Evolutionary conservation across 495 filamentous ascomycete genomes (phyloP).

Genomic region (Xylona heveae): DNA sequence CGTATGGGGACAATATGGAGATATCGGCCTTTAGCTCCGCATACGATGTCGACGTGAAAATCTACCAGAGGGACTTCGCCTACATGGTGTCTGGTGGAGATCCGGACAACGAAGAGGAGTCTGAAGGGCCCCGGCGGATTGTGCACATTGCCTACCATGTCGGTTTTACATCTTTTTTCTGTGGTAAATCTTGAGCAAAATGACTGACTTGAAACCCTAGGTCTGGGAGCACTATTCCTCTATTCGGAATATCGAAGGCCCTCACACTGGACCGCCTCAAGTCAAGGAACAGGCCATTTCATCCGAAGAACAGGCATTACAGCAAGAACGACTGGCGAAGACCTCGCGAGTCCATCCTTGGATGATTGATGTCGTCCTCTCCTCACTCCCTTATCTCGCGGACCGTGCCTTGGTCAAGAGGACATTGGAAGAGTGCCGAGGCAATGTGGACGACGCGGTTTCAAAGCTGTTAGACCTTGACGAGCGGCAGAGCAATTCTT

Average conservation of each 20-base stretch:
- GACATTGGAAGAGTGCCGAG: slow-evolving; percentile 34
- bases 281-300: slow-evolving; percentile 15
- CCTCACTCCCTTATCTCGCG: slow-evolving; percentile 31
- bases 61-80: slow-evolving; percentile 29
- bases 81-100: slow-evolving; percentile 23
- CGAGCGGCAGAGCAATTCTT: slow-evolving; percentile 17
- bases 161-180: slow-evolving; percentile 13
- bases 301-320: slow-evolving; percentile 8
- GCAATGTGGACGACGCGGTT: slow-evolving; percentile 37
- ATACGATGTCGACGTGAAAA: slow-evolving; percentile 39
- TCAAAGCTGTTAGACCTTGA: slow-evolving; percentile 32
- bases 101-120: slow-evolving; percentile 10
- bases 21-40: slow-evolving; percentile 44
- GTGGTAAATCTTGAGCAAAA: background rate
- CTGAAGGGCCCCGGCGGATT: slow-evolving; percentile 17
- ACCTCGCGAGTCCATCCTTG: slow-evolving; percentile 22
- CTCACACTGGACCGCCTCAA: slow-evolving; percentile 31
- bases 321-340: slow-evolving; percentile 17
- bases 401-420: slow-evolving; percentile 32
- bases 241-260: slow-evolving; percentile 37
- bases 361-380: slow-evolving; percentile 38
- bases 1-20: slow-evolving; percentile 54
- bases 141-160: slow-evolving; percentile 56
- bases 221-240: slow-evolving; percentile 59
- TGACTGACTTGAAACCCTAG: slow-evolving; percentile 12